These are phyloP conservation scores for Recurvomyces mirabilis DNA, from an alignment of 495 filamentous ascomycete species.

Conservation along the genomic window DNA sequence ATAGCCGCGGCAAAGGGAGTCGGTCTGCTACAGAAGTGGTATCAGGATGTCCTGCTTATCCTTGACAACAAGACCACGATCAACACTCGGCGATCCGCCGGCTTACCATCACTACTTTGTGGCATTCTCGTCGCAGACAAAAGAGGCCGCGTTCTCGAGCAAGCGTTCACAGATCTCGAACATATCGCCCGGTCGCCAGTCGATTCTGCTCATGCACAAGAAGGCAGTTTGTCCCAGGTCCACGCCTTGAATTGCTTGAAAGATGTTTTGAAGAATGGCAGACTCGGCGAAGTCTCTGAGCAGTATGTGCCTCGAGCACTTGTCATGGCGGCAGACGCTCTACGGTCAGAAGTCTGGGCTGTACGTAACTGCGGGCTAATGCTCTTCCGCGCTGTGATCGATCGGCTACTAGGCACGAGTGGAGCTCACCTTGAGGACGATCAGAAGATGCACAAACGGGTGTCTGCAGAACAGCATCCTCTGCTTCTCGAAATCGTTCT, in stretches of 20 bases:
- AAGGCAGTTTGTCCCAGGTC: conserved; percentile 60
- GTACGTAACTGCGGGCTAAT: conserved; percentile 88
- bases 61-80: conserved; percentile 63
- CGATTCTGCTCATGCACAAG: conserved; percentile 42
- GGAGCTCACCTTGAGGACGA: conserved; percentile 39
- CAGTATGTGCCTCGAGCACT: conserved; percentile 59
- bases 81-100: conserved; percentile 81
- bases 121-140: conserved; percentile 55
- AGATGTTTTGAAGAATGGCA: conserved; percentile 71
- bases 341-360: conserved; percentile 67
- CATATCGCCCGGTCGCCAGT: conserved; percentile 45
- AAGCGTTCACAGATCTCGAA: conserved; percentile 43
- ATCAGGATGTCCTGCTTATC: conserved; percentile 34
- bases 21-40: conserved; percentile 47
- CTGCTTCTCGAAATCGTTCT: conserved; percentile 57
- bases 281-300: conserved; percentile 52
- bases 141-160: conserved; percentile 36
- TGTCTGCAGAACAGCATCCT: conserved; percentile 62
- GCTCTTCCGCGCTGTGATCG: conserved; percentile 72
- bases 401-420: conserved; percentile 57
- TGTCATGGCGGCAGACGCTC: conserved; percentile 58
- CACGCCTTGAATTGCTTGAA: conserved; percentile 88
- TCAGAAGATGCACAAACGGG: conserved; percentile 30
- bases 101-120: conserved; percentile 73
- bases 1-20: conserved; percentile 34